A percentile compares a stretch with the other conserved stretches of the same genome.
Evolutionary conservation across 2,329 filamentous ascomycete species (phyloP).

Genomic region (Daldinia sp.): DNA sequence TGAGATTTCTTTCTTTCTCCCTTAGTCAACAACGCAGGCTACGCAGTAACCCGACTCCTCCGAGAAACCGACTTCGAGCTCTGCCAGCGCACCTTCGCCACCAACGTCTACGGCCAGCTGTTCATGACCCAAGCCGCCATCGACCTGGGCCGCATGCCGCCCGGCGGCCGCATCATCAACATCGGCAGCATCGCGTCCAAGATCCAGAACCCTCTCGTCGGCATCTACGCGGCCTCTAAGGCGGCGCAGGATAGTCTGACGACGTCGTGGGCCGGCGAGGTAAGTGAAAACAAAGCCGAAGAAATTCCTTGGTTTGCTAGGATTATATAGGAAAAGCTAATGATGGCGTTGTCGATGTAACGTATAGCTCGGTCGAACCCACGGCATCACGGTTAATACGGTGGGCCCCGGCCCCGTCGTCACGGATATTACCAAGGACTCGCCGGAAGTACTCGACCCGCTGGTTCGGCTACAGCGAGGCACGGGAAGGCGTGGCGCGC

Average conservation of each 20-base stretch:
- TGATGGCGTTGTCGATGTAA: too few relatives aligned
- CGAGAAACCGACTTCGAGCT: conserved; percentile 36
- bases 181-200: conserved; percentile 48
- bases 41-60: conserved; percentile 22
- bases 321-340: too few relatives aligned
- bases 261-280: conserved; percentile 52
- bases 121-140: conserved; percentile 48
- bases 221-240: conserved; percentile 51
- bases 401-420: conserved; percentile 50
- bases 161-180: conserved; percentile 53
- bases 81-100: conserved; percentile 43
- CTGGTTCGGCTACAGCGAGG: conserved; percentile 40
- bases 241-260: conserved; percentile 55
- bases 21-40: conserved; percentile 48
- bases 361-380: conserved; percentile 45
- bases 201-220: conserved; percentile 29
- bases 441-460: background rate
- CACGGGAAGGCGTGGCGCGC: conserved; percentile 44
- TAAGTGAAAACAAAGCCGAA: conserved; percentile 26
- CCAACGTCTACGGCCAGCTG: conserved; percentile 48
- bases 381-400: conserved; percentile 53
- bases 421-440: conserved; percentile 44
- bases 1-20: background rate
- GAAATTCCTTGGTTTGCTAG: background rate
- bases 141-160: conserved; percentile 52